Base-by-base conservation (phyloP, 2,329 filamentous ascomycete species). In the Pestalotiopsis sp. region DNA sequence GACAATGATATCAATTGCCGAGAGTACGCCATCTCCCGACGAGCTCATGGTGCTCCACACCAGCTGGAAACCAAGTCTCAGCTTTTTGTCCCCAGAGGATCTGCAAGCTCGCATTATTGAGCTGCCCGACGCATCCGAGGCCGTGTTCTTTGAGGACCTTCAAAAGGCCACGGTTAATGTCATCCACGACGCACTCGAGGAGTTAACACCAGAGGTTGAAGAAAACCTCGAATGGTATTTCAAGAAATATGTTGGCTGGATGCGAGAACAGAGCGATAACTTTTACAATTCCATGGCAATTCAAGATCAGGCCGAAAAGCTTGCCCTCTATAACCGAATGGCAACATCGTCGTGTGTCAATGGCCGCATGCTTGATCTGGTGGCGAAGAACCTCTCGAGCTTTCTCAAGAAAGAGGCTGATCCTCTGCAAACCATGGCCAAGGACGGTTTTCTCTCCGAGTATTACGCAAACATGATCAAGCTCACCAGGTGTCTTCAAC, bases 381-480 rank as follows among this genome's bases (percentile, higher is more conserved):
- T 68, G 2, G 63, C 41, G 36, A 31, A 25, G 27, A 57, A 62
- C 17, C 63, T 68, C 4, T 41, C 57, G 17, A 31, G 52, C 23
- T 65, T 68, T 27, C 17, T 68, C 14, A 55, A 4, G 2, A 64
- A 57, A n/a, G 17, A 62, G 12, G 39, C 41, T 23, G 67, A 68
- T 27, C 64, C 67, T 27, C 45, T 69, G 7, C 64, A 69, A 36
- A 36, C 64, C n/a, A 62, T 69, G 45, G 41, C 60, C 49, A 58
- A 57, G 9, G 64, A 67, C 58, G 60, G 49, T 4, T 52, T 69
- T 6, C 55, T 65, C 45, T 41, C 58, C 27, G 64, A 66, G 39
- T 66, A 66, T 6, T 69, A 69, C 67, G 57, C 57, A n/a, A 23
- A 69, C 45, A 60, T 58, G 63, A 57, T 67, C 23, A 60, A 65